Conservation (phyloP, 2,329 filamentous ascomycete genomes). For the Allantophomopsis cytisporea region DNA sequence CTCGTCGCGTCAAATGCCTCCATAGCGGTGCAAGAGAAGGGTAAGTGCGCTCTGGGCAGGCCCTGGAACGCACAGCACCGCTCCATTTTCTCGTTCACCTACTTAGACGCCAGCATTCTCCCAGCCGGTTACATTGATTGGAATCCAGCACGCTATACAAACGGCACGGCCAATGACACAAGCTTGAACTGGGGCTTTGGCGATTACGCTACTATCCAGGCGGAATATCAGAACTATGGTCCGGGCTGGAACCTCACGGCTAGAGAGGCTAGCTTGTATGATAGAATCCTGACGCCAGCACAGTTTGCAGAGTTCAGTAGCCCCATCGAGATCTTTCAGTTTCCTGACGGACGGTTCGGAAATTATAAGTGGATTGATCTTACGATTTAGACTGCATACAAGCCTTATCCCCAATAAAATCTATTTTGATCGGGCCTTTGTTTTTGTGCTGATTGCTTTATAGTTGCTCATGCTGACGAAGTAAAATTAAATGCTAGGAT, state of each 20-base stretch:
- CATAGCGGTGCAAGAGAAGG: constrained; percentile 19
- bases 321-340: constrained; percentile 10
- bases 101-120: constrained; percentile 34
- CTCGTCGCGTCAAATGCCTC: constrained; percentile 39
- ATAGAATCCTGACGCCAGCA: constrained; percentile 7
- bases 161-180: neutral
- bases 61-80: constrained; percentile 39
- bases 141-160: constrained; percentile 14
- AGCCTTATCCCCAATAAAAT: too few relatives aligned
- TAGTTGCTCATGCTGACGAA: too few relatives aligned
- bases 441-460: too few relatives aligned
- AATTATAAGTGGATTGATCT: constrained; percentile 12
- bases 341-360: constrained; percentile 8
- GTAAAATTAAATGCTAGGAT: too few relatives aligned
- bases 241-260: constrained; percentile 34
- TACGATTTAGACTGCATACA: constrained; percentile 2
- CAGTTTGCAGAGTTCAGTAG: constrained; percentile 7
- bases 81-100: constrained; percentile 34
- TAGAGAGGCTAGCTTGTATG: constrained; percentile 2
- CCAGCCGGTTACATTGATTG: constrained; percentile 36
- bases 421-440: too few relatives aligned
- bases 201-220: constrained; percentile 31
- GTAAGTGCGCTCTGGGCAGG: constrained; percentile 35
- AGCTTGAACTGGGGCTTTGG: constrained; percentile 4
- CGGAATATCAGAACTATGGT: constrained; percentile 34